phyloP scores from a whole-genome alignment of 1,284 basidiomycete genomes.

The Phellopilus nigrolimitatus region DNA sequence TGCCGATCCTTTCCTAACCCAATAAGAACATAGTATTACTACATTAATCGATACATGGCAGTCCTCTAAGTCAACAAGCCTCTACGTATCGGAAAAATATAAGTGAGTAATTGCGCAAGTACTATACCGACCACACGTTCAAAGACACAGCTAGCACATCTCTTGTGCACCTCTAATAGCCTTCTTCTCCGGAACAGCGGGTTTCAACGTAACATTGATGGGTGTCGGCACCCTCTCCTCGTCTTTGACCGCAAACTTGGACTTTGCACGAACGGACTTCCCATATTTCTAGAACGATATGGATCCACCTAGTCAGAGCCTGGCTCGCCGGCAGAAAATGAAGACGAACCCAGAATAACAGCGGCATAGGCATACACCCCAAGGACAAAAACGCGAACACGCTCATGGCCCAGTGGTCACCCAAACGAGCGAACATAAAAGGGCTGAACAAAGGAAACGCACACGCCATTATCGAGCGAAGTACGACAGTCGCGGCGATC shows the following conservation, averaged over 20 bases:
- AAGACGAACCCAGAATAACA: slow-evolving; percentile 36
- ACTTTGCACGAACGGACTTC: slow-evolving; percentile 9
- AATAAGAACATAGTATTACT: too few relatives aligned
- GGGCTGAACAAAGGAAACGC: slow-evolving; percentile 60
- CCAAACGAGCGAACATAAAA: slow-evolving; percentile 51
- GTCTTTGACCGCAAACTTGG: slow-evolving; percentile 14
- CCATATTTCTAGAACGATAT: slow-evolving; percentile 13
- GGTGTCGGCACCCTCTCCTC: slow-evolving; percentile 1
- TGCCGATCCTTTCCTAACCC: neutral
- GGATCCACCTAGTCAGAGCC: too few relatives aligned
- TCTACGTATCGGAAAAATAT: too few relatives aligned
- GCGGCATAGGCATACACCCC: slow-evolving; percentile 49
- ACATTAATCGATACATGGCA: too few relatives aligned
- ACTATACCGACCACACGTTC: too few relatives aligned
- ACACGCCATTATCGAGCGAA: slow-evolving; percentile 60
- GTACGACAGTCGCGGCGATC: slow-evolving; percentile 64
- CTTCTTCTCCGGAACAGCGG: neutral
- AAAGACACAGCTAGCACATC: too few relatives aligned
- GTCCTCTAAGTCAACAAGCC: too few relatives aligned
- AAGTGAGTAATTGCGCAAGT: too few relatives aligned
- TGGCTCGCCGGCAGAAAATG: too few relatives aligned
- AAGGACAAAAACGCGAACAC: slow-evolving; percentile 57
- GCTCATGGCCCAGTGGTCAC: slow-evolving; percentile 62
- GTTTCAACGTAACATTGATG: neutral
- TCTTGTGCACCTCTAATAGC: neutral